A percentile compares a stretch with the other conserved stretches of the same genome.
These are phyloP conservation scores for Cryphonectria parasitica DNA, from an alignment of 2,329 filamentous ascomycete species.

Conservation along the genomic window DNA sequence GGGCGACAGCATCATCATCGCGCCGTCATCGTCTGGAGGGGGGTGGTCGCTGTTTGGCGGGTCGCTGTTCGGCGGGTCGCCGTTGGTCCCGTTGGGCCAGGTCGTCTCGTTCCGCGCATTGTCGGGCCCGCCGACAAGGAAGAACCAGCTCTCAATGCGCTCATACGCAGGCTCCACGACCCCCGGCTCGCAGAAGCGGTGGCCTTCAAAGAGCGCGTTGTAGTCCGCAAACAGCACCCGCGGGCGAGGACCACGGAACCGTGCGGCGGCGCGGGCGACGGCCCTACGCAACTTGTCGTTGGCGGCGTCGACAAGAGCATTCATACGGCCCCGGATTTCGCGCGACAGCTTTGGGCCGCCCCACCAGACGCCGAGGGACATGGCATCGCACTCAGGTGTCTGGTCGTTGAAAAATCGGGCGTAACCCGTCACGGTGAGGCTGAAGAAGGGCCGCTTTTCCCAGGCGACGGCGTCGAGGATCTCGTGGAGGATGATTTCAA, in stretches of 20 bases:
- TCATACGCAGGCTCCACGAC: conserved; percentile 48
- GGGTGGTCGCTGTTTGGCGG: neutral
- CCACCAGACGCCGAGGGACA: conserved; percentile 52
- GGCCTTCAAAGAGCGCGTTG: conserved; percentile 48
- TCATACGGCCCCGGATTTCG: conserved; percentile 46
- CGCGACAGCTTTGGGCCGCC: conserved; percentile 46
- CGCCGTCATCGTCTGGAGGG: neutral
- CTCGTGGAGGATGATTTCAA: conserved; percentile 46
- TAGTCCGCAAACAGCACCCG: conserved; percentile 51
- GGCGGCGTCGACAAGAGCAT: conserved; percentile 47
- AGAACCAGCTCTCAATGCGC: conserved; percentile 52
- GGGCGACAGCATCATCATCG: conserved; percentile 32
- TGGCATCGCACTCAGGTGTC: conserved; percentile 48
- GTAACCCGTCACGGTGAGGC: conserved; percentile 51
- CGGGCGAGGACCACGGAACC: conserved; percentile 38
- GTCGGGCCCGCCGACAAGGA: conserved; percentile 50
- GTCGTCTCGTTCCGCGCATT: conserved; percentile 38
- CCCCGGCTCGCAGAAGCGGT: conserved; percentile 44
- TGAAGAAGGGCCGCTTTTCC: conserved; percentile 49
- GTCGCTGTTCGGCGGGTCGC: conserved; percentile 10
- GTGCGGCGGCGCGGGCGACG: conserved; percentile 42
- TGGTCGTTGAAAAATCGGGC: conserved; percentile 52
- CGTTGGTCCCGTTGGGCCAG: conserved; percentile 27
- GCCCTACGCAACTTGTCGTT: conserved; percentile 45
- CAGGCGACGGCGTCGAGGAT: conserved; percentile 48